phyloP scores from a whole-genome alignment of 31 red algal species.

The Bonnemaisonia californica region DNA sequence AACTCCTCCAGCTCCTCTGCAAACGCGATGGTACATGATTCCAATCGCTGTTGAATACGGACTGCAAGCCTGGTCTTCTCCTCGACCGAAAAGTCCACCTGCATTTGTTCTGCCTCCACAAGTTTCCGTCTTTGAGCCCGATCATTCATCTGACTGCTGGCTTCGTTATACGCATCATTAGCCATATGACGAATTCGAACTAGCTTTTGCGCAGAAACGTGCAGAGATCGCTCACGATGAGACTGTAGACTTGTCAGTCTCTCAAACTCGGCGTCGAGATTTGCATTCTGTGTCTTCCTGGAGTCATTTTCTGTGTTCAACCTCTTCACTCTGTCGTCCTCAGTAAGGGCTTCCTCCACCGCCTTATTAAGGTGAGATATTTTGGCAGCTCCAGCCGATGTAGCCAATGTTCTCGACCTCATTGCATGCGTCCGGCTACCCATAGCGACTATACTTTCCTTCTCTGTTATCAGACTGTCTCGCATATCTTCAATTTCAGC shows the following conservation, averaged over 20 bases:
- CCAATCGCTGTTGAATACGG: background rate
- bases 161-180: background rate
- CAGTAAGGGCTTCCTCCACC: background rate
- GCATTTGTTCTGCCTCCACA: background rate
- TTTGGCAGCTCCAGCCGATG: background rate
- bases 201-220: background rate
- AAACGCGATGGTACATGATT: background rate
- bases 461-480: background rate
- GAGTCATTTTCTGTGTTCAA: background rate
- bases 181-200: background rate
- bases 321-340: background rate
- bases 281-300: background rate
- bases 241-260: background rate
- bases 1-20: background rate
- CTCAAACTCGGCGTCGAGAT: background rate
- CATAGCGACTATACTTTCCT: background rate
- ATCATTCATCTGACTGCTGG: background rate
- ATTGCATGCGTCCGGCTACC: background rate
- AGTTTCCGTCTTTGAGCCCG: background rate
- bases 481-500: background rate
- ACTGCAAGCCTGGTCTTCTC: background rate
- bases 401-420: background rate
- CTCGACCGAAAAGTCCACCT: background rate
- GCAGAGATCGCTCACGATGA: background rate
- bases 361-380: background rate